phyloP scores from a whole-genome alignment of 495 filamentous ascomycete genomes.

The Platismatia glauca region DNA sequence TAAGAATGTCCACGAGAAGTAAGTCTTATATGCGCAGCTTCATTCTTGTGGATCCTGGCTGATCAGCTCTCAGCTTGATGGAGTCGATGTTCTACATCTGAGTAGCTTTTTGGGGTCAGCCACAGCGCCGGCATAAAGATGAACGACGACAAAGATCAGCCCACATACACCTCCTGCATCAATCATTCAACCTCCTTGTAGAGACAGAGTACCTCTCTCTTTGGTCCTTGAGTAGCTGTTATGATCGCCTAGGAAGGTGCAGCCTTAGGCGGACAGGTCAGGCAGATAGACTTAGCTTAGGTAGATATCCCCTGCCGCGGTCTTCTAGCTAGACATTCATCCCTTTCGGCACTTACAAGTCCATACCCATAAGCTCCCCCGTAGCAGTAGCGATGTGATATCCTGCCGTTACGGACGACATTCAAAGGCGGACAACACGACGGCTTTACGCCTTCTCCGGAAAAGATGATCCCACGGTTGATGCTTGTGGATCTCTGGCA shows the following conservation, averaged over 20 bases:
- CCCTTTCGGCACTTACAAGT: too few relatives aligned
- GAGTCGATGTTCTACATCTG: slow-evolving; percentile 76
- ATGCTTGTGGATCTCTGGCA: neutral
- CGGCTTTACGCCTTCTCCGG: neutral
- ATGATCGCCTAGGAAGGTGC: too few relatives aligned
- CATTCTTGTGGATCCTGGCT: neutral
- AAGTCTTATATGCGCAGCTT: neutral
- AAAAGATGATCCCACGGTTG: neutral
- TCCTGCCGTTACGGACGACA: neutral
- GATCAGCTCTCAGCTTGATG: slow-evolving; percentile 31
- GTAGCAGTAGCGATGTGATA: neutral
- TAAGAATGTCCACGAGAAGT: slow-evolving; percentile 33
- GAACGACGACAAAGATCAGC: neutral
- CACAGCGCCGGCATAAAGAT: neutral
- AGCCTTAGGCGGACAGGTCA: too few relatives aligned
- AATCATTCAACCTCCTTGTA: neutral
- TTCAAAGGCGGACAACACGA: neutral
- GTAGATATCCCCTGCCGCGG: too few relatives aligned
- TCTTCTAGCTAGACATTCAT: too few relatives aligned
- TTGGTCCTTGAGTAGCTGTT: too few relatives aligned
- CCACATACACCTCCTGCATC: neutral
- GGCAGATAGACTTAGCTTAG: too few relatives aligned
- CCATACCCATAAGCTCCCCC: too few relatives aligned
- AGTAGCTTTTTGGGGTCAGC: neutral
- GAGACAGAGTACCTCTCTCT: neutral